These are phyloP conservation scores for Saussurea involucrata DNA, from an alignment of 129 eudicot species.

Conservation along the genomic window DNA sequence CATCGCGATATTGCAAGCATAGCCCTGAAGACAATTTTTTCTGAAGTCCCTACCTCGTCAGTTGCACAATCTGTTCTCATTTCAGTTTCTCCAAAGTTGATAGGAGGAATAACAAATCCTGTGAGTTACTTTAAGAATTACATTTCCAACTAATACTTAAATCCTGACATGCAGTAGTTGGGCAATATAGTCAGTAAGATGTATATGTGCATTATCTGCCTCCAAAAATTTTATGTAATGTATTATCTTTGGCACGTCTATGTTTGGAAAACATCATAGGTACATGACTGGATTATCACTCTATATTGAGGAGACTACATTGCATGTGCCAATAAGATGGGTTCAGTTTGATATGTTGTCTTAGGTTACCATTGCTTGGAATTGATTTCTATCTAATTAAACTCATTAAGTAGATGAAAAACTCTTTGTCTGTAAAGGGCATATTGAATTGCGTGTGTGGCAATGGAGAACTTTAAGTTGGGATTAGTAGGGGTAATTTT, in stretches of 20 bases:
- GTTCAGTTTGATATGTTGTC: not conserved
- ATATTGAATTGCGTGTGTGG: not conserved
- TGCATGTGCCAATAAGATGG: not conserved
- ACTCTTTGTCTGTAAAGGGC: not conserved
- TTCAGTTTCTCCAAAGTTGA: conserved; percentile 80
- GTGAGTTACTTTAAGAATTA: conserved; percentile 46
- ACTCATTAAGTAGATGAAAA: not conserved
- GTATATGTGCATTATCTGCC: not conserved
- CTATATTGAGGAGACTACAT: not conserved
- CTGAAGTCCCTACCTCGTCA: conserved; percentile 74
- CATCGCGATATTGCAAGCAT: conserved; percentile 97
- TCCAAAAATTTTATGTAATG: not conserved
- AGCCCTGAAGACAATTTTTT: conserved; percentile 90
- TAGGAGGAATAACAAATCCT: conserved; percentile 67
- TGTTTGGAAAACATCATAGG: conserved; percentile 3
- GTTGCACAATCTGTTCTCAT: conserved; percentile 75
- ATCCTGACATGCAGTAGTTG: not conserved
- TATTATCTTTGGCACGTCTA: not conserved
- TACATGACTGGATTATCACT: not conserved
- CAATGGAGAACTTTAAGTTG: not conserved
- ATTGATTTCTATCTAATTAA: not conserved
- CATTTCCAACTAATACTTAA: conserved; percentile 2
- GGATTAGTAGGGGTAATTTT: not conserved
- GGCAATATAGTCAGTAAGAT: conserved; percentile 5
- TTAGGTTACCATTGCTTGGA: not conserved